A percentile compares a stretch with the other conserved stretches of the same genome.
phyloP scores from a whole-genome alignment of 768 basidiomycete genomes.

The Lentinula sp. region DNA sequence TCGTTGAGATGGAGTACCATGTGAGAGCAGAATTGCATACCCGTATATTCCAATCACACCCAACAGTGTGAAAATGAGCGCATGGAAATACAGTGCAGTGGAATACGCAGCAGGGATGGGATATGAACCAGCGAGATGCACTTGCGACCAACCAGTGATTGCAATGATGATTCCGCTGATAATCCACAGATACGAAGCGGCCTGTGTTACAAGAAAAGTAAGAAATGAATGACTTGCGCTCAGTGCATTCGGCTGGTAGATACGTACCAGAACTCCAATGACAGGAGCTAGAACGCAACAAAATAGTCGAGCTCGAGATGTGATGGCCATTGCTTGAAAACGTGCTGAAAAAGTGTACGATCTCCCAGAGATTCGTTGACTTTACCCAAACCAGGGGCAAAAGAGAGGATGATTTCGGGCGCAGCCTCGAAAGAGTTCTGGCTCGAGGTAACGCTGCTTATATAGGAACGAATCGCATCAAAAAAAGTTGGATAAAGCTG shows the following conservation, averaged over 20 bases:
- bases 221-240: neutral
- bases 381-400: constrained; percentile 6
- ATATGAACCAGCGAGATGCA: constrained; percentile 35
- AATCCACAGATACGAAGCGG: constrained; percentile 37
- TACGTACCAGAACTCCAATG: constrained; percentile 2
- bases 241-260: neutral
- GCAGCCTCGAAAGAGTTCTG: neutral
- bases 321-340: neutral
- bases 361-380: constrained; percentile 7
- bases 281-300: neutral
- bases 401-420: neutral
- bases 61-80: constrained; percentile 41
- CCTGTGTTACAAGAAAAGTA: constrained; percentile 12
- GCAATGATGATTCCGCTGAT: constrained; percentile 38
- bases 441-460: neutral
- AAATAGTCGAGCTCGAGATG: constrained; percentile 2
- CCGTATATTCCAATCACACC: constrained; percentile 44
- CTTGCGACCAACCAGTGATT: constrained; percentile 40
- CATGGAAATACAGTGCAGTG: constrained; percentile 40
- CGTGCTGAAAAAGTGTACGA: neutral
- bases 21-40: constrained; percentile 25
- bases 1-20: neutral
- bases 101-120: constrained; percentile 30
- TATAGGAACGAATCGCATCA: no score
- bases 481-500: neutral